phyloP scores from a whole-genome alignment of 768 basidiomycete species.

The Coprinellus aureogranulatus region DNA sequence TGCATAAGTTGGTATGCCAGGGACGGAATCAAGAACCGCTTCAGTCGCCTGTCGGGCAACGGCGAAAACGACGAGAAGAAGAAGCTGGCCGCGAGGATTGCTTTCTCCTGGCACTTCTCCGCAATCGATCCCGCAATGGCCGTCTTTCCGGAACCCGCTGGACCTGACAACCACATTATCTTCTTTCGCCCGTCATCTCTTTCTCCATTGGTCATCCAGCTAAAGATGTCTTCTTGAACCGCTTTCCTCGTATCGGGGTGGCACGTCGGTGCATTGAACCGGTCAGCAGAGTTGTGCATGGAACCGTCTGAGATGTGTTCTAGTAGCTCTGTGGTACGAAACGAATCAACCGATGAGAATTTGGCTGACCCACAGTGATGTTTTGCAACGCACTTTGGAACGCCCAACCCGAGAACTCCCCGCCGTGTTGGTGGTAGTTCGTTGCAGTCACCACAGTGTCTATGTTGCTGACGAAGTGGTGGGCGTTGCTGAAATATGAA shows the following conservation, averaged over 20 bases:
- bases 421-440: no score
- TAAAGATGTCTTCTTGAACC: constrained; percentile 2
- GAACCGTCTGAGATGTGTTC: neutral
- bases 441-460: no score
- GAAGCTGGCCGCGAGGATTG: constrained; percentile 5
- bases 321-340: neutral
- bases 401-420: no score
- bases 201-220: neutral
- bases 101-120: neutral
- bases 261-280: neutral
- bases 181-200: neutral
- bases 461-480: no score
- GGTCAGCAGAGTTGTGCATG: constrained; percentile 9
- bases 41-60: neutral
- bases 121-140: constrained; percentile 7
- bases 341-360: no score
- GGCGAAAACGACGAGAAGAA: constrained; percentile 6
- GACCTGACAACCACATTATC: constrained; percentile 6
- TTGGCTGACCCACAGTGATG: no score
- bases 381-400: no score
- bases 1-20: neutral
- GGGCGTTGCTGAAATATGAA: no score
- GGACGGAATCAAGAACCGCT: neutral
- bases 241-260: constrained; percentile 5
- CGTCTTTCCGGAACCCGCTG: constrained; percentile 9